These are phyloP conservation scores for Aureobasidium leucospermi DNA, from an alignment of 2,329 filamentous ascomycete genomes.

Conservation along the genomic window DNA sequence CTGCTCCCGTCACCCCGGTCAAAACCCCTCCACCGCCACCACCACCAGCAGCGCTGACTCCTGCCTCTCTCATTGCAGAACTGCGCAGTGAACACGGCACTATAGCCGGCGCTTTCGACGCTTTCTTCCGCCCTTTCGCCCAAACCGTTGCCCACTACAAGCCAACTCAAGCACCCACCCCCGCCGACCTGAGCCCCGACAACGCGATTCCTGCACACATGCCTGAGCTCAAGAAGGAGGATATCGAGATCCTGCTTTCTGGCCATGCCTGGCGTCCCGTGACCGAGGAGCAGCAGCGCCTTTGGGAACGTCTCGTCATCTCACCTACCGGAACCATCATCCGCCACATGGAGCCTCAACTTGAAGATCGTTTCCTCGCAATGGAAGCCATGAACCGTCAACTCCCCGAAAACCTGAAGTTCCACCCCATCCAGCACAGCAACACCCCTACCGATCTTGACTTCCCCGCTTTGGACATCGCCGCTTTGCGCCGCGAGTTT, in stretches of 20 bases:
- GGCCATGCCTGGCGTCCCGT: conserved; percentile 16
- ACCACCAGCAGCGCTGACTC: conserved; percentile 24
- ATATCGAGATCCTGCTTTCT: conserved; percentile 46
- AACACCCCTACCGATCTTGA: conserved; percentile 18
- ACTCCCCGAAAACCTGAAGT: conserved; percentile 22
- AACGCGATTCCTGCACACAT: conserved; percentile 31
- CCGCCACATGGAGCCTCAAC: conserved; percentile 60
- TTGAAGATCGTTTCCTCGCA: conserved; percentile 63
- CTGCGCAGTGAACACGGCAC: conserved; percentile 23
- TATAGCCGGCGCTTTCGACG: conserved; percentile 26
- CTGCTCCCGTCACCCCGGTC: conserved; percentile 19
- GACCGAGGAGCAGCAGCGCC: conserved; percentile 33
- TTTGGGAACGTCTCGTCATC: conserved; percentile 55
- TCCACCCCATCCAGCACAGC: conserved; percentile 9
- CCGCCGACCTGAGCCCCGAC: conserved; percentile 18
- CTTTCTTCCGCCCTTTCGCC: conserved; percentile 24
- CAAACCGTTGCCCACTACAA: conserved; percentile 24
- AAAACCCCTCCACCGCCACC: conserved; percentile 28
- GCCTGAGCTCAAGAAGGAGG: conserved; percentile 42
- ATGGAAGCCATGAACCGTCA: conserved; percentile 55
- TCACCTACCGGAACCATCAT: conserved; percentile 71
- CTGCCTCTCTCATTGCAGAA: conserved; percentile 27
- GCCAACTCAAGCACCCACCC: conserved; percentile 19
- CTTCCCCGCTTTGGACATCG: conserved; percentile 26
- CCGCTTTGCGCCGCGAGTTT: conserved; percentile 22